Percentiles rank a stretch among this genome's conserved stretches.
These are phyloP conservation scores for Petunia axillaris DNA, from an alignment of 257 asterid species.

Conservation along the genomic window DNA sequence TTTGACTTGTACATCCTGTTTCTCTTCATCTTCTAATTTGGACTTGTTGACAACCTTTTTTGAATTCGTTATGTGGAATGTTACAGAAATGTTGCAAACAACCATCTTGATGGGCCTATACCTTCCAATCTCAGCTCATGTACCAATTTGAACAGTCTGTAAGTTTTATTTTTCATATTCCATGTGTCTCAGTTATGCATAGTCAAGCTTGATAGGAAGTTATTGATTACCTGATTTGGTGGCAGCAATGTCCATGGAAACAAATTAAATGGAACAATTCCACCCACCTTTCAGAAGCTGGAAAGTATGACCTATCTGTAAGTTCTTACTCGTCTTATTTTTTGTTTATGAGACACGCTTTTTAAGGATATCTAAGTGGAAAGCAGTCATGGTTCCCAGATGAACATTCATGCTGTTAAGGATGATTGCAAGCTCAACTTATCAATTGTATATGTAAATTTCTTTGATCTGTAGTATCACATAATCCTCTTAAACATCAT, in stretches of 20 bases:
- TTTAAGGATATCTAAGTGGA: neutral
- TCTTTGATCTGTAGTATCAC: neutral
- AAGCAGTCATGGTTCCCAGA: neutral
- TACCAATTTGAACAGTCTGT: slow-evolving; percentile 95
- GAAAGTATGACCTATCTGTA: slow-evolving; percentile 96
- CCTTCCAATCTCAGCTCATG: slow-evolving; percentile 97
- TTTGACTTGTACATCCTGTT: slow-evolving; percentile 69
- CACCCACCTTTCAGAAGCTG: slow-evolving; percentile 71
- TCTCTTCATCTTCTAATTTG: neutral
- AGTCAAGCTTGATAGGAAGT: neutral
- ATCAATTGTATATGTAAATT: neutral
- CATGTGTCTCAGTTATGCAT: neutral
- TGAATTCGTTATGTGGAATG: slow-evolving; percentile 14
- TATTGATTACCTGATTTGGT: slow-evolving; percentile 20
- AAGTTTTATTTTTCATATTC: slow-evolving; percentile 36
- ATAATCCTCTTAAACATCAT: neutral
- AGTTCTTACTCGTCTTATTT: slow-evolving; percentile 40
- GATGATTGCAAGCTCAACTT: slow-evolving; percentile 7
- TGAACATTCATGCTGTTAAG: neutral
- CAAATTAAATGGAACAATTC: slow-evolving; percentile 80
- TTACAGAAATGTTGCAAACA: slow-evolving; percentile 90
- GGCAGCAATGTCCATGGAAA: slow-evolving; percentile 83
- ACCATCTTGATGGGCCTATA: slow-evolving; percentile 73
- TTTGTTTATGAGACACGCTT: neutral
- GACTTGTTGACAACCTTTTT: neutral